Evolutionary conservation across 352 stramenopile species (phyloP), one percentile per base, ranked within the genome.

Genomic region (Pythium periplocum): DNA sequence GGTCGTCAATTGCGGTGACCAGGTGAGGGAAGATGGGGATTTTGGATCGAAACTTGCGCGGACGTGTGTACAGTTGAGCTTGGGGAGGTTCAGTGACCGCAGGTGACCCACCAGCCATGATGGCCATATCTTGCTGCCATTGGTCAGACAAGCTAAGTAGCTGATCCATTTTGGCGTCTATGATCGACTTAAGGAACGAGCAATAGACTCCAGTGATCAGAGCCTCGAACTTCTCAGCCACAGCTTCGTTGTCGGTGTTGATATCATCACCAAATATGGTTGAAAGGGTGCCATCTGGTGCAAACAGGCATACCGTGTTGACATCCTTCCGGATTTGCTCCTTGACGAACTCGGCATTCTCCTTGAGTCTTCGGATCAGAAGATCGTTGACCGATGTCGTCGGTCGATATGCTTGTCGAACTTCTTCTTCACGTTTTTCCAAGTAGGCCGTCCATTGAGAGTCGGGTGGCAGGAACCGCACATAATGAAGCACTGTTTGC

Each of bases 181-280:
- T 62, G 40, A 81, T 73, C 30, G 75, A 68, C 31, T 56, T 48
- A 5, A 86, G 41, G 48, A 82, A 87, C 48, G 41, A 48, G 40
- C 73, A 76, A 56, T 89, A 89, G 5, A 87, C 72, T 32, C 77
- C 72, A 8, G 60, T 68, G 41, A 89, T 73, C 4, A 89, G 64
- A 6, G 69, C 69, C 46, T 87, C 78, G 55, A 87, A 89, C 41
- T 84, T 83, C 36, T 73, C 68, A 1, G 67, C 68, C 4, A 86
- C 76, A 7, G 67, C 73, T 32, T 72, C 66, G 33, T 80, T 63
- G 52, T 86, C 73, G 1, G 64, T 61, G 1, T 59, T 66, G 45
- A 74, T 70, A 33, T 87, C 75, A 35, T 87, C 78, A 1, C 73
- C 69, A 41, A 90, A 87, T 56, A 88, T 90, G 17, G 77, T 90